Base-by-base conservation (phyloP, 2,329 filamentous ascomycete genomes). In the Esteya vermicola region DNA sequence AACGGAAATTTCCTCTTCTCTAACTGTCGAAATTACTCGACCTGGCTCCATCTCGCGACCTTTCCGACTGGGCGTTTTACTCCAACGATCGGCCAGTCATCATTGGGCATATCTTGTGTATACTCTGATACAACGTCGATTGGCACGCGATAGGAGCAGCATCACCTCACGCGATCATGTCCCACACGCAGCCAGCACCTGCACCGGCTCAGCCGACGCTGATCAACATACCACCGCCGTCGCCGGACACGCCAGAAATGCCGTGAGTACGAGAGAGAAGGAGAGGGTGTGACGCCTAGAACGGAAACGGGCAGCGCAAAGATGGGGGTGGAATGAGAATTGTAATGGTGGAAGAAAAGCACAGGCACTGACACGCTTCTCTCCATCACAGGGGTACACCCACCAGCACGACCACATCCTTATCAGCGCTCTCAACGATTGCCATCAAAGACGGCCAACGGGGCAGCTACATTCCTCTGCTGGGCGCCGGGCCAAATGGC, bases 371-470 rank as follows among this genome's bases (percentile, higher is more conserved):
- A 31, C 10, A 14, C 14, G 14, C n/a, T 10, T 13, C 26, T 10
- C 26, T 28, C 5, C 10, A 13, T 14, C 18, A 28, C 48, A 93
- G 85, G 48, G 88, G 89, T 53, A 96, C 89, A 3, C 89, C 89
- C 4, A 95, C 91, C 48, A 93, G 85, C 49, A 81, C 83, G 31
- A 93, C 85, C 4, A 95, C 88, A 12, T 93, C 86, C 38, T 79
- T 96, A 53, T 94, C 85, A 21, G 80, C 86, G 31, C 72, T 96
- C 36, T 93, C 85, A 14, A 95, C 89, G 16, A 91, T 85, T 12
- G 89, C 89, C 38, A 94, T 94, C 68, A 94, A 95, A 61, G 89
- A 96, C 56, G 89, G 89, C 51, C 85, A 95, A 54, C 83, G 85
- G 45, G 89, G 89, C 47, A 77, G 86, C 54, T 38, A 47, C 22